Evolutionary conservation across 495 filamentous ascomycete species (phyloP), one percentile per base, ranked within the genome.

Genomic region (Hypoxylon trugodes): DNA sequence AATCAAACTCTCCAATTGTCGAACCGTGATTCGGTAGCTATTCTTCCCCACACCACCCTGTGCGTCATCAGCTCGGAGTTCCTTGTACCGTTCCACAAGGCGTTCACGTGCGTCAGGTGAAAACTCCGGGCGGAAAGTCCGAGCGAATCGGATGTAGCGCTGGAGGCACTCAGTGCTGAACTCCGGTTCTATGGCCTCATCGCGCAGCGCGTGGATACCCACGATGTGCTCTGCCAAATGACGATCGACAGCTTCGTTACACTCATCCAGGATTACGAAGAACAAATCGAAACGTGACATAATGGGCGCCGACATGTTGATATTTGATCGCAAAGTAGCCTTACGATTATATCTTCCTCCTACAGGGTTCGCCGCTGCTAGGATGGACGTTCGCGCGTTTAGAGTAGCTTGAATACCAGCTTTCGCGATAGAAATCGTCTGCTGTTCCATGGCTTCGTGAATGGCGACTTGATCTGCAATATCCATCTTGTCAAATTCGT

Each of bases 401-500:
- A 99, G 87, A 0, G 95, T 99, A 2, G 95, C 96, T 73, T 99
- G 95, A 60, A 99, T 99, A 69, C 95, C 95, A 3, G 95, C 95
- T 72, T 99, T 99, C 58, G 95, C 95, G 73, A 99, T 99, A 16
- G 94, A 97, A 66, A 99, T 99, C 15, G 95, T 99, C 79, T 99
- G 95, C 78, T 99, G 95, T 84, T 99, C 95, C 95, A 99, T 99
- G 51, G 96, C 96, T 85, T 99, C 95, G 85, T 99, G 95, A 75
- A 99, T 98, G 62, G 95, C 95, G 41, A 99, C 95, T 79, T 99
- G 95, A 77, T 99, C 95, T 42, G 79, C 85, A 48, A 99, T 91
- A 70, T 99, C 95, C 95, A 99, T 99, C 79, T 98, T 99, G 82
- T 99, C 95, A 72, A 99, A 99, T 68, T 99, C 95, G 73, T 99